Evolutionary conservation across 2,329 filamentous ascomycete genomes (phyloP), one percentile per base, ranked within the genome.

Genomic region (Botrytis tulipae): DNA sequence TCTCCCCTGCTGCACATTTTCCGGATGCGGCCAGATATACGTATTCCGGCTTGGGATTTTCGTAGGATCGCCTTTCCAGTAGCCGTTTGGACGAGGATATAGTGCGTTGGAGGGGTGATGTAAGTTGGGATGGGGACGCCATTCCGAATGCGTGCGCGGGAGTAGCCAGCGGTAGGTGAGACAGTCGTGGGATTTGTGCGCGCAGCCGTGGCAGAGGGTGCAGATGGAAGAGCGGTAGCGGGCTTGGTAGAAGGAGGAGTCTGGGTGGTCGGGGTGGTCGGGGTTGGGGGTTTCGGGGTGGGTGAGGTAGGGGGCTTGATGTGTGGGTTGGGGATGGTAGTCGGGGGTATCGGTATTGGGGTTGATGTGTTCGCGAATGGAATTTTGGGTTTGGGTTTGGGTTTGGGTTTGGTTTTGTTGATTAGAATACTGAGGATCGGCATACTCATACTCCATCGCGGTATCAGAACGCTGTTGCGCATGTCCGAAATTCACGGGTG

Each of bases 101-200:
- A 48, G 4, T 0, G 32, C 1, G 22, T 44, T 70, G 0, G 20
- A 20, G 1, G 51, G 59, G 22, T 71, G 69, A 0, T 35, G n/a
- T 1, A 37, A 44, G 3, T 71, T 1, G 0, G 35, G 4, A 9
- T 71, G 59, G 0, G 59, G 59, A 6, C 9, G 32, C 42, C 46
- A 65, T 7, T 46, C 2, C 14, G 18, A 6, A 2, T 63, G 22
- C 2, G 2, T 25, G 22, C 44, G 57, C 0, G 57, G 69, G 10
- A 71, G 69, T 0, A 71, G 59, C 57, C 57, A 71, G 22, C 35
- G 69, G 10, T 32, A 42, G 5, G 5, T 25, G 2, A 3, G 2
- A n/a, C 69, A 71, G 18, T 71, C 69, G 35, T 25, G 18, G 32
- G 32, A 4, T 48, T 57, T 37, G 37, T 72, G 70, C 2, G 61